Evolutionary conservation across 139 green algal species (phyloP).

Genomic region (Parachlorella kessleri): DNA sequence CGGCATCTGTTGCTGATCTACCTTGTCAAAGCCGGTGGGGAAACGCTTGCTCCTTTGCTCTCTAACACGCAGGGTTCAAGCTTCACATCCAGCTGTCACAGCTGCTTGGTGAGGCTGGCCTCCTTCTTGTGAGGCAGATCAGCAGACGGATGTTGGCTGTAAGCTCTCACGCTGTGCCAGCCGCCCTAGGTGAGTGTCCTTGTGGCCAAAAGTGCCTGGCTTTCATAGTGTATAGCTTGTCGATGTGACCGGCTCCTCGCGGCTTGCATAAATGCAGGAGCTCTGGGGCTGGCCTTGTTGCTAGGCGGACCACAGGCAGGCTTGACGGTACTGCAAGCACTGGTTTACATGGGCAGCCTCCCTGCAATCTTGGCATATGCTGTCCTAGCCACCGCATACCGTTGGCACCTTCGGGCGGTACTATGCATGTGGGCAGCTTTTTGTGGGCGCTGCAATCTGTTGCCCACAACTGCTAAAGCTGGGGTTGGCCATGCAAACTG

Average conservation of each 20-base stretch:
- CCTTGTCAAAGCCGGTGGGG: not conserved
- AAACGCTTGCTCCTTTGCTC: not conserved
- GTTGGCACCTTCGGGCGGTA: conserved; percentile 16
- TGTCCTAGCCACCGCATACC: not conserved
- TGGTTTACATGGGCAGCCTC: not conserved
- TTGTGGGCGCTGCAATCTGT: not conserved
- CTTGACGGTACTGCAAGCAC: not conserved
- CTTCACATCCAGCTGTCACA: conserved; percentile 21
- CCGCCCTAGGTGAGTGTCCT: not conserved
- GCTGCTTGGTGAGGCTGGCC: conserved; percentile 9
- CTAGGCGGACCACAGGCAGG: not conserved
- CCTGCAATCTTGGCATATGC: not conserved
- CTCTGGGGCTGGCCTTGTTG: not conserved
- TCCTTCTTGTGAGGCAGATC: no score
- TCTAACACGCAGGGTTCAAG: conserved; percentile 18
- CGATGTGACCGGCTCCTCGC: not conserved
- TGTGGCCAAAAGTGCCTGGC: no score
- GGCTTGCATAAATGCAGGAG: not conserved
- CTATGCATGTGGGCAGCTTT: conserved; percentile 19
- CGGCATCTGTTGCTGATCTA: not conserved
- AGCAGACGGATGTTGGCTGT: no score
- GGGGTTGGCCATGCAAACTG: not conserved
- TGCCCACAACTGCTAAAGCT: not conserved
- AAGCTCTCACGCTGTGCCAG: not conserved
- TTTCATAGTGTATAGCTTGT: no score